A percentile compares a stretch with the other conserved stretches of the same genome.
Evolutionary conservation across 2,329 filamentous ascomycete genomes (phyloP).

Genomic region (Penicillium sp.): DNA sequence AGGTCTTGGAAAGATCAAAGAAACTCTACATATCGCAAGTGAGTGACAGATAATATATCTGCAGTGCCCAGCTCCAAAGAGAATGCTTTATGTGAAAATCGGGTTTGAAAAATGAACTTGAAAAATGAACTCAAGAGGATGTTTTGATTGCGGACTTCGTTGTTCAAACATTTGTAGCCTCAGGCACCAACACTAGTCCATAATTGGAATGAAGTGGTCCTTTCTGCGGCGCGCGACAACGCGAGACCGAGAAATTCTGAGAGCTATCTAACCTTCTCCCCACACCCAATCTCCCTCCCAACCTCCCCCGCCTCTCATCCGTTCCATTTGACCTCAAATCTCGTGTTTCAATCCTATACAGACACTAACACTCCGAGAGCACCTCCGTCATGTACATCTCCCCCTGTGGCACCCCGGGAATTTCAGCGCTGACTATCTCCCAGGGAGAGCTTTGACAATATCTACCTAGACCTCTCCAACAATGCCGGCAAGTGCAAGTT

Average conservation of each 20-base stretch:
- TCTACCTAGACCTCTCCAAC: slow-evolving; percentile 93
- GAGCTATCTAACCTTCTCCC: slow-evolving; percentile 1
- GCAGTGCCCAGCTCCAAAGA: too few species aligned
- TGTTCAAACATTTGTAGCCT: not conserved
- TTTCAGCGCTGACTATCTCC: slow-evolving; percentile 13
- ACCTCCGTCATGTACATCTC: slow-evolving; percentile 34
- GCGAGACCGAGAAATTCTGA: slow-evolving; percentile 1
- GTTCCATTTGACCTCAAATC: not conserved
- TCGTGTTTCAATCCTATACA: not conserved
- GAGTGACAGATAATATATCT: too few species aligned
- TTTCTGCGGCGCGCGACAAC: slow-evolving; percentile 4
- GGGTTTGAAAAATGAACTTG: accelerated
- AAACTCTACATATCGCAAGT: too few species aligned
- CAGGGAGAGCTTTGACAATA: slow-evolving; percentile 94
- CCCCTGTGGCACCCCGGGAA: slow-evolving; percentile 7
- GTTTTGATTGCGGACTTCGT: too few species aligned
- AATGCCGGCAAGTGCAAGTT: slow-evolving; percentile 91
- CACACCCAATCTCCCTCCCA: not conserved
- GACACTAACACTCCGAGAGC: slow-evolving; percentile 9
- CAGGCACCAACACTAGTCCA: slow-evolving; percentile 16
- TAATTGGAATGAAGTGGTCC: slow-evolving; percentile 19
- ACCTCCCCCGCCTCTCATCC: not conserved
- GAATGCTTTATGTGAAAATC: too few species aligned
- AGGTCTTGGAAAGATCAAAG: too few species aligned
- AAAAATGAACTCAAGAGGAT: too few species aligned